A percentile compares a stretch with the other conserved stretches of the same genome.
Conservation (phyloP, 2,329 filamentous ascomycete genomes). For the Apiospora aurea region DNA sequence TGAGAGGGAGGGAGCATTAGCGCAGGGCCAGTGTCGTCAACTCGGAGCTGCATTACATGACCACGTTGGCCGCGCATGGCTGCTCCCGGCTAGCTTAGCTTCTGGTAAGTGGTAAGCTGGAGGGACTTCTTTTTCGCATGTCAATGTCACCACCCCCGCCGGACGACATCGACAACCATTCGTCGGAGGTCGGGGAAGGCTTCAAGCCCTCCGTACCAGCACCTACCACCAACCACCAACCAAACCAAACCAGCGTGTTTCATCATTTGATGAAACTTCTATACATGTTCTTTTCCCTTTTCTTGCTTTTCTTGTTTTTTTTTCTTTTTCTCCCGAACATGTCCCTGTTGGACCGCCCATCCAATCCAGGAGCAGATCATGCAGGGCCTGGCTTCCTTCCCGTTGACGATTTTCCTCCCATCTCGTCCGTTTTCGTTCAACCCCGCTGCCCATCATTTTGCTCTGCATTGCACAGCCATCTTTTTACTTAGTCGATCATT, state of each 20-base stretch:
- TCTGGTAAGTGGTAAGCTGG: not conserved
- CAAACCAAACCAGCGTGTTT: not conserved
- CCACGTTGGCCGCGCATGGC: not conserved
- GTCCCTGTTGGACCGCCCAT: not conserved
- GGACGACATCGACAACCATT: not conserved
- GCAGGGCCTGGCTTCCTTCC: not conserved
- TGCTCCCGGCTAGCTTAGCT: not conserved
- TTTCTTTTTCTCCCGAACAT: not conserved
- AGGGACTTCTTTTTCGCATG: too few species aligned
- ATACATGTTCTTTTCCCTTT: not conserved
- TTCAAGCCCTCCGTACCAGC: not conserved
- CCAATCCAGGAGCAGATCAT: not conserved
- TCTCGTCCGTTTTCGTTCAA: not conserved
- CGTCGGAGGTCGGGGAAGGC: not conserved
- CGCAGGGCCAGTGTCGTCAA: too few species aligned
- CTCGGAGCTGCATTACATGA: not conserved
- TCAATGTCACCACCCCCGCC: not conserved
- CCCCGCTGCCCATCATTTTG: not conserved
- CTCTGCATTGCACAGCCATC: constrained; percentile 11
- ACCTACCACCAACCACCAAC: too few species aligned
- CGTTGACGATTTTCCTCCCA: not conserved
- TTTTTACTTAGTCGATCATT: not conserved
- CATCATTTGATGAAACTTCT: not conserved
- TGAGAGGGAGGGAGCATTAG: not conserved
- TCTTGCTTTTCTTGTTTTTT: not conserved